phyloP scores from a whole-genome alignment of 2,329 filamentous ascomycete genomes.

The Metarhizium sp. region DNA sequence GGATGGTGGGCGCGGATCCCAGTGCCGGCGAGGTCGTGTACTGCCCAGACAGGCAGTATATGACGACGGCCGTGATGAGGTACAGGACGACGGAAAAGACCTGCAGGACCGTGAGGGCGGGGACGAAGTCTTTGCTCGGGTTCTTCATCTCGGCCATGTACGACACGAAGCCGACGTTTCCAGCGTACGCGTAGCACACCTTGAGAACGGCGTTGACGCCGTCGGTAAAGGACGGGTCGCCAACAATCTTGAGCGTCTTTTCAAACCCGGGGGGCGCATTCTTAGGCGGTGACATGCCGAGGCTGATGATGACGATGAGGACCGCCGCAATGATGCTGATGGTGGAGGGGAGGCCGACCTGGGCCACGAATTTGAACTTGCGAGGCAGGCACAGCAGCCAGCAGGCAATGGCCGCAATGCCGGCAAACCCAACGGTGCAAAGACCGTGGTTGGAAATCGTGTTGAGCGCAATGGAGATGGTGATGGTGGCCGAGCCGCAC shows the following conservation, averaged over 20 bases:
- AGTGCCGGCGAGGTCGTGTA: slow-evolving; percentile 23
- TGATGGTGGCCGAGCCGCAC: slow-evolving; percentile 55
- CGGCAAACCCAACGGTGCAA: slow-evolving; percentile 59
- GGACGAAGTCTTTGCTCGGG: slow-evolving; percentile 22
- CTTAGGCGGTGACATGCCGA: slow-evolving; percentile 20
- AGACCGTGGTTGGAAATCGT: slow-evolving; percentile 52
- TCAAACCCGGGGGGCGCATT: slow-evolving; percentile 18
- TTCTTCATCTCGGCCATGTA: slow-evolving; percentile 27
- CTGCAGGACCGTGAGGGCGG: slow-evolving; percentile 21
- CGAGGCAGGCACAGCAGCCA: slow-evolving; percentile 57
- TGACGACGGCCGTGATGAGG: slow-evolving; percentile 20
- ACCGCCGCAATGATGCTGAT: slow-evolving; percentile 25
- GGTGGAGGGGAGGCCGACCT: slow-evolving; percentile 22
- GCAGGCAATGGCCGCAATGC: slow-evolving; percentile 51
- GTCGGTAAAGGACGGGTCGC: slow-evolving; percentile 20
- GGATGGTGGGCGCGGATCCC: slow-evolving; percentile 20
- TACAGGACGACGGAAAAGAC: slow-evolving; percentile 23
- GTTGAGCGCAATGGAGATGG: slow-evolving; percentile 59
- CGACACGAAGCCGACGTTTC: slow-evolving; percentile 27
- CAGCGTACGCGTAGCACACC: slow-evolving; percentile 27
- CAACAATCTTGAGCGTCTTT: slow-evolving; percentile 20
- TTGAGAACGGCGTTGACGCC: slow-evolving; percentile 24
- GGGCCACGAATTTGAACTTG: slow-evolving; percentile 42
- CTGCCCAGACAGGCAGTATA: slow-evolving; percentile 22
- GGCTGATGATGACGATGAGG: slow-evolving; percentile 27